These are phyloP conservation scores for Mollisia scopiformis DNA, from an alignment of 2,329 filamentous ascomycete species.

Conservation along the genomic window DNA sequence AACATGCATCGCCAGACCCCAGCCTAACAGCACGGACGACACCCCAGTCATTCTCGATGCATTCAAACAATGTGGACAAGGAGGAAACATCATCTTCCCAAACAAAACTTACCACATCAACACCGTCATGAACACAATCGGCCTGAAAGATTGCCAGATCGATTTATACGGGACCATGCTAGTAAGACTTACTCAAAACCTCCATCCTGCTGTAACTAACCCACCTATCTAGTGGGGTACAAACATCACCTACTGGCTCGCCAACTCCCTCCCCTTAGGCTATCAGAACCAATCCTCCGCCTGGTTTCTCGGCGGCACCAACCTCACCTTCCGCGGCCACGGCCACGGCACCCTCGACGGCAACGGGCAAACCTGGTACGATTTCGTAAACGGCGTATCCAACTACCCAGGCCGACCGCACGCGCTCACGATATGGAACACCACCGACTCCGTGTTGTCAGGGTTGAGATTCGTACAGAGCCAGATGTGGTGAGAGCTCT, in stretches of 20 bases:
- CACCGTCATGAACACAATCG: slow-evolving; percentile 47
- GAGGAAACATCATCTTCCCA: slow-evolving; percentile 44
- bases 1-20: slow-evolving; percentile 18
- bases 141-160: slow-evolving; percentile 45
- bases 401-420: slow-evolving; percentile 54
- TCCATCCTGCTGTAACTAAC: slow-evolving; percentile 9
- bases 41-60: slow-evolving; percentile 45
- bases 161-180: slow-evolving; percentile 57
- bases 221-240: slow-evolving; percentile 42
- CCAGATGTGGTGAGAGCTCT: slow-evolving; percentile 56
- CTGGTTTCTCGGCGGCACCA: slow-evolving; percentile 56
- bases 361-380: slow-evolving; percentile 64
- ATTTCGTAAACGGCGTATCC: slow-evolving; percentile 46
- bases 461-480: slow-evolving; percentile 55
- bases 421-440: slow-evolving; percentile 52
- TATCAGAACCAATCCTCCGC: slow-evolving; percentile 59
- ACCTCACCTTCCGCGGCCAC: slow-evolving; percentile 51
- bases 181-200: slow-evolving; percentile 30
- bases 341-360: slow-evolving; percentile 59
- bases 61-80: slow-evolving; percentile 43
- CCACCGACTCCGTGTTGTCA: slow-evolving; percentile 50
- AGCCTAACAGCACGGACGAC: slow-evolving; percentile 37
- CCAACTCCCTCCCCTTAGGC: slow-evolving; percentile 51
- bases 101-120: slow-evolving; percentile 48
- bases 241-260: slow-evolving; percentile 54